Conservation (phyloP, 192 early-diverging fungal genomes). For the Gigaspora rosea region DNA sequence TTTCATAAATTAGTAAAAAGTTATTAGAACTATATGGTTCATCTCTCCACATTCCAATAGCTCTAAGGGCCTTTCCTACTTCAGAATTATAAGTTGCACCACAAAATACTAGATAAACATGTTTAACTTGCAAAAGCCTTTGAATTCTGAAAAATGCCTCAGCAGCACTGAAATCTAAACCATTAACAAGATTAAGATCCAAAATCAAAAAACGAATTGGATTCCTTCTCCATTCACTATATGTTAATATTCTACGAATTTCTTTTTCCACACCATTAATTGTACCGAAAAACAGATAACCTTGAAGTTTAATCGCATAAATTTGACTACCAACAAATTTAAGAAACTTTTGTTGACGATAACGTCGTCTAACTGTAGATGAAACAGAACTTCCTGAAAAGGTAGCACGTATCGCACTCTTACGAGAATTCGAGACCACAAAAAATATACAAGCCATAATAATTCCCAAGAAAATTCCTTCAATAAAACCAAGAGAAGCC, state of each 20-base stretch:
- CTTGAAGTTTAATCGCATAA: conserved; percentile 85
- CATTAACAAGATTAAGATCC: conserved; percentile 85
- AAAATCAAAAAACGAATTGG: conserved; percentile 86
- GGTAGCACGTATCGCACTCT: conserved; percentile 63
- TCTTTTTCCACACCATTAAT: conserved; percentile 78
- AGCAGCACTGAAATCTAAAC: conserved; percentile 87
- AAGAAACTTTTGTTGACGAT: conserved; percentile 86
- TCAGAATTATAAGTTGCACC: conserved; percentile 65
- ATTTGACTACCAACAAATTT: conserved; percentile 83
- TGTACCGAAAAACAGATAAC: conserved; percentile 97
- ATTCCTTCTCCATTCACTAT: conserved; percentile 65
- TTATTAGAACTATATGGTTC: conserved; percentile 35
- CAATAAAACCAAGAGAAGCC: conserved; percentile 93
- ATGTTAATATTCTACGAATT: conserved; percentile 66
- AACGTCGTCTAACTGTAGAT: conserved; percentile 86
- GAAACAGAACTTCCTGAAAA: conserved; percentile 70
- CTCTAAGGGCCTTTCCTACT: conserved; percentile 67
- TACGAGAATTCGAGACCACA: conserved; percentile 73
- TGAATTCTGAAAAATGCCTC: conserved; percentile 89
- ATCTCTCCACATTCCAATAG: conserved; percentile 66
- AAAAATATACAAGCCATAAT: conserved; percentile 95
- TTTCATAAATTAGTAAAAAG: conserved; percentile 74
- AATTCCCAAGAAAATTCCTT: conserved; percentile 94
- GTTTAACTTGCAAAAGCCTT: conserved; percentile 64
- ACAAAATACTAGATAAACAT: conserved; percentile 84